These are phyloP conservation scores for Sonneratia caseolaris DNA, from an alignment of 345 rosid genomes.

Conservation along the genomic window DNA sequence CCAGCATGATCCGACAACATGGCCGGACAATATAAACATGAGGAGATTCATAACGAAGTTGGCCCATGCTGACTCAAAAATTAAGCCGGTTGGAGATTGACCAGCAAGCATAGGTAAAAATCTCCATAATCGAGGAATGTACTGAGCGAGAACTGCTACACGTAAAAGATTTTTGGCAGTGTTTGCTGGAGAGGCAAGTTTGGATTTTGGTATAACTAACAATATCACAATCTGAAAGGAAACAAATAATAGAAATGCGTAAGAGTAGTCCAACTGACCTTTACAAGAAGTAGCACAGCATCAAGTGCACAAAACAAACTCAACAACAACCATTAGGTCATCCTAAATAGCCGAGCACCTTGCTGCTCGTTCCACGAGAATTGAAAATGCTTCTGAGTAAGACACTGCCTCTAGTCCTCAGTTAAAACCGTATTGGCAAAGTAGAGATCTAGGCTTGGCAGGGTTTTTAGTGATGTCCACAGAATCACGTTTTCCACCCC, in stretches of 20 bases:
- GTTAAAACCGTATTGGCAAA: no score
- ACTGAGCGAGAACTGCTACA: constrained; percentile 51
- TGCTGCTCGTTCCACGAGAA: no score
- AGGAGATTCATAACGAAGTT: constrained; percentile 77
- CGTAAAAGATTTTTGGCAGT: constrained; percentile 57
- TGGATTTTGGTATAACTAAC: constrained; percentile 28
- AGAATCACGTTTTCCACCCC: no score
- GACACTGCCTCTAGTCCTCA: no score
- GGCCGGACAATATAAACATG: constrained; percentile 64
- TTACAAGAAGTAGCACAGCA: neutral
- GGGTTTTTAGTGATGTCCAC: no score
- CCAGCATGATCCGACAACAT: constrained; percentile 77
- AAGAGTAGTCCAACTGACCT: neutral
- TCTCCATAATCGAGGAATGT: constrained; percentile 62
- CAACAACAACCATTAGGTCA: no score
- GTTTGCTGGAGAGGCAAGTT: constrained; percentile 48
- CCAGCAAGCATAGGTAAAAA: constrained; percentile 69
- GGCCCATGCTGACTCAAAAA: constrained; percentile 86
- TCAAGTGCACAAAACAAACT: no score
- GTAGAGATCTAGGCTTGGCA: no score
- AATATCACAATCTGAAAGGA: constrained; percentile 47
- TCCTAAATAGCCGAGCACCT: no score
- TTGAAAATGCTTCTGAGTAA: no score
- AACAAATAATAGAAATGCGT: neutral
- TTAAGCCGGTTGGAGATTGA: constrained; percentile 57